Evolutionary conservation across 495 filamentous ascomycete genomes (phyloP).

Genomic region (Penicillium lividum): DNA sequence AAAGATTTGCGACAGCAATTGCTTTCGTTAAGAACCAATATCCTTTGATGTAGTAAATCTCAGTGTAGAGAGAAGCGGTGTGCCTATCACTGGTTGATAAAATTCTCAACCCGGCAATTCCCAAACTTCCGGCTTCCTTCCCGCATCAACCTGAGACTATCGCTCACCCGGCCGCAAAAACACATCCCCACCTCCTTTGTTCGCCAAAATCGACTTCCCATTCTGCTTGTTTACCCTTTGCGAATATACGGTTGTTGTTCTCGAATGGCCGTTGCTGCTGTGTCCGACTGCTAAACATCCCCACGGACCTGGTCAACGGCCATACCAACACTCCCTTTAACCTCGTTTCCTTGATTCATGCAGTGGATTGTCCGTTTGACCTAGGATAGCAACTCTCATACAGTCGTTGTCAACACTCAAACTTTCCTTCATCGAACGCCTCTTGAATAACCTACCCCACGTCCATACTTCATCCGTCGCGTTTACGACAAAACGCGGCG

Average conservation of each 20-base stretch:
- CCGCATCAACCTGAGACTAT: slow-evolving; percentile 11
- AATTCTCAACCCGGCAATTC: slow-evolving; percentile 30
- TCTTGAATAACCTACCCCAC: not conserved
- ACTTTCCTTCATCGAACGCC: not conserved
- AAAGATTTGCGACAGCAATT: not conserved
- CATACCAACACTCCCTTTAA: slow-evolving; percentile 15
- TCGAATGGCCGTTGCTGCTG: slow-evolving; percentile 32
- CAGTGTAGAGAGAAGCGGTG: slow-evolving; percentile 15
- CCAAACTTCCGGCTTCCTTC: slow-evolving; percentile 20
- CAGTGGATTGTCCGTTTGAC: not conserved
- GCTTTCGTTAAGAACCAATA: not conserved
- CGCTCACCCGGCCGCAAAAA: slow-evolving; percentile 1
- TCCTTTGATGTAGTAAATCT: not conserved
- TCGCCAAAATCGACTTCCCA: slow-evolving; percentile 5
- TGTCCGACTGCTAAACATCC: slow-evolving; percentile 27
- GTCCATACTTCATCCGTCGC: not conserved
- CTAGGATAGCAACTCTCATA: not conserved
- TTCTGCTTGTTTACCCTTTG: not conserved
- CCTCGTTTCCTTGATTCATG: not conserved
- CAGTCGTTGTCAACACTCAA: not conserved
- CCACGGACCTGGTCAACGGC: slow-evolving; percentile 28
- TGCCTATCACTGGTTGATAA: slow-evolving; percentile 17
- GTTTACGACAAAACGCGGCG: slow-evolving; percentile 12
- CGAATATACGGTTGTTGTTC: slow-evolving; percentile 4
- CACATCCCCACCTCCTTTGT: slow-evolving; percentile 4